phyloP scores from a whole-genome alignment of 1,284 basidiomycete genomes.

The Fomitopsis betulina region DNA sequence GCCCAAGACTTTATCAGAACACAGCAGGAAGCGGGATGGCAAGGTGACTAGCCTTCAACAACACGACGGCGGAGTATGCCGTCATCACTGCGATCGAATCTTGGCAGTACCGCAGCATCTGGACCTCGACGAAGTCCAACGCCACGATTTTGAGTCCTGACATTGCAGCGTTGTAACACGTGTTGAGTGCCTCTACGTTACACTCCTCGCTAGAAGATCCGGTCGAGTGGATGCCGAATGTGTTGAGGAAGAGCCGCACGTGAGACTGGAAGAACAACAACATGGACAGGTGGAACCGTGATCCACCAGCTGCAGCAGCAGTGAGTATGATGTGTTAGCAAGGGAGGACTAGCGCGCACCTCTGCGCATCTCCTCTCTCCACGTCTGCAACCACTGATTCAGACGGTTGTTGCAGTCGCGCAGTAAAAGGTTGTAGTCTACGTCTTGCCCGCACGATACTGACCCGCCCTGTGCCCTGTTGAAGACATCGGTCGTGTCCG shows the following conservation, averaged over 20 bases:
- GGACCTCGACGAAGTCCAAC: slow-evolving; percentile 67
- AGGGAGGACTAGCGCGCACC: slow-evolving; percentile 35
- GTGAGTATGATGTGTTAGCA: background rate
- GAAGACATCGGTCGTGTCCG: slow-evolving; percentile 74
- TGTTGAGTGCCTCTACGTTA: slow-evolving; percentile 62
- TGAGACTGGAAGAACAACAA: slow-evolving; percentile 71
- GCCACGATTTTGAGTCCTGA: slow-evolving; percentile 65
- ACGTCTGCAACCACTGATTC: slow-evolving; percentile 62
- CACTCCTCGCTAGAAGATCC: slow-evolving; percentile 35
- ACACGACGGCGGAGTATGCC: slow-evolving; percentile 74
- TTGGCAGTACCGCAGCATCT: slow-evolving; percentile 79
- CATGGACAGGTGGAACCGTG: slow-evolving; percentile 69
- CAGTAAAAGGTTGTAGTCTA: slow-evolving; percentile 67
- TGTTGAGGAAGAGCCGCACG: slow-evolving; percentile 75
- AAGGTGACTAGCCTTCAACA: slow-evolving; percentile 53
- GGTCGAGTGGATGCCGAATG: slow-evolving; percentile 66
- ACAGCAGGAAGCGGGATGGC: slow-evolving; percentile 3
- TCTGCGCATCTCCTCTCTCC: slow-evolving; percentile 66
- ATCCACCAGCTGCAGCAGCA: slow-evolving; percentile 46
- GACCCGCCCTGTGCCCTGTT: slow-evolving; percentile 47
- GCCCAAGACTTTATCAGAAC: background rate
- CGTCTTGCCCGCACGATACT: slow-evolving; percentile 45
- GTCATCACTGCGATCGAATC: slow-evolving; percentile 81
- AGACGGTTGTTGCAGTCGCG: slow-evolving; percentile 67
- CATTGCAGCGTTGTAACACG: slow-evolving; percentile 68